Conservation (phyloP, 768 basidiomycete species). For the Macrolepiota albuminosa region DNA sequence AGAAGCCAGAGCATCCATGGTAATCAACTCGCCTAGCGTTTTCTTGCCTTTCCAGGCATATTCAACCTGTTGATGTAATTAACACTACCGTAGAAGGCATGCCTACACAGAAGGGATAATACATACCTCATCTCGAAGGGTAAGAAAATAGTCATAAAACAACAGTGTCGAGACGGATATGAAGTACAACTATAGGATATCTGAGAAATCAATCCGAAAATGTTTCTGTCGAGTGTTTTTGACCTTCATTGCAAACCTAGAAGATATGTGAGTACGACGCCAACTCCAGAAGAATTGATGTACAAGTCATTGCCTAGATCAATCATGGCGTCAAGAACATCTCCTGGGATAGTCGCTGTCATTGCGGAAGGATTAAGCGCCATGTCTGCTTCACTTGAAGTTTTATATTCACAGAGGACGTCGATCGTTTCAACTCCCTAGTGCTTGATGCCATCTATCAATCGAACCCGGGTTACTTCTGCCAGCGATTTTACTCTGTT, state of each 20-base stretch:
- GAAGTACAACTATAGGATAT: constrained; percentile 7
- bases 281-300: no score
- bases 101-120: background rate
- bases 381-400: no score
- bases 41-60: background rate
- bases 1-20: no score
- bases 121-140: constrained; percentile 12
- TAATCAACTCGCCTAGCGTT: background rate
- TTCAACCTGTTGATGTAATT: background rate
- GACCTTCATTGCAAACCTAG: background rate
- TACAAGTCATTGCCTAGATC: background rate
- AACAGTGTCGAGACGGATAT: constrained; percentile 12
- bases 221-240: background rate
- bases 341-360: no score
- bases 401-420: no score
- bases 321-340: background rate
- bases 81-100: background rate
- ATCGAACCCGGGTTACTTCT: no score
- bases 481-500: no score
- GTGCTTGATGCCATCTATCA: no score
- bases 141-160: constrained; percentile 15
- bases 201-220: background rate
- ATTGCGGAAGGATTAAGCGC: no score
- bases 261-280: background rate
- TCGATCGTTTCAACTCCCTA: no score